Base-by-base conservation (phyloP, 257 asterid genomes). In the Perilla frutescens region DNA sequence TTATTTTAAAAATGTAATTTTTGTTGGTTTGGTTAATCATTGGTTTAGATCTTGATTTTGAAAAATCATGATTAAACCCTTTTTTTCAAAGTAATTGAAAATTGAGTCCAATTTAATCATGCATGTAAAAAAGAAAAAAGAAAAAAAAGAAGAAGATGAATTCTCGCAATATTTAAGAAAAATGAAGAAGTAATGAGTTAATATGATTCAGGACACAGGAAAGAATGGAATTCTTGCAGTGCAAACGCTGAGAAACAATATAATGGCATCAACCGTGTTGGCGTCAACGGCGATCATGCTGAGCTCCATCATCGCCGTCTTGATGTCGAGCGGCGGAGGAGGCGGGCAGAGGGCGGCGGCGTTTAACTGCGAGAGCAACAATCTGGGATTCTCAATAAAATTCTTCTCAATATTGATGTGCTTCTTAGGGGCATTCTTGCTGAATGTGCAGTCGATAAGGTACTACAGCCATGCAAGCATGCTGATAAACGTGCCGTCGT, bases 391-490 rank as follows among this genome's bases (percentile, higher is more conserved):
- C 74, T 84, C 96, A 36, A 50, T 95, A 6, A 95, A 92, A 51
- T 86, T 80, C 75, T 90, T 92, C 82, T 76, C 92, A 1, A 87
- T 92, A 36, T 50, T 90, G 64, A 84, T 90, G 7, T 95, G 98
- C 71, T 95, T 95, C 81, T 45, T 92, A 51, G 68, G 88, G 49
- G 96, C 97, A 0, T 95, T 95, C 80, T 41, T 95, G 77, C 78
- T 95, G 5, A 87, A 87, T 7, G 96, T 95, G 36, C 99, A 95
- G 72, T 91, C 97, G 0, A 85, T 94, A 10, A 79, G 99, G 49
- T 92, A 95, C 81, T 95, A 86, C 31, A 95, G 98, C 87, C 99
- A 95, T 29, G 98, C 98, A 43, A 87, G 98, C 81, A 82, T 92
- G 47, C 91, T 95, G 10, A 84, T 95, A 6, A 95, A 95, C 65